Evolutionary conservation across 305 asterid genomes (phyloP).

Genomic region (Coffea humblotiana): DNA sequence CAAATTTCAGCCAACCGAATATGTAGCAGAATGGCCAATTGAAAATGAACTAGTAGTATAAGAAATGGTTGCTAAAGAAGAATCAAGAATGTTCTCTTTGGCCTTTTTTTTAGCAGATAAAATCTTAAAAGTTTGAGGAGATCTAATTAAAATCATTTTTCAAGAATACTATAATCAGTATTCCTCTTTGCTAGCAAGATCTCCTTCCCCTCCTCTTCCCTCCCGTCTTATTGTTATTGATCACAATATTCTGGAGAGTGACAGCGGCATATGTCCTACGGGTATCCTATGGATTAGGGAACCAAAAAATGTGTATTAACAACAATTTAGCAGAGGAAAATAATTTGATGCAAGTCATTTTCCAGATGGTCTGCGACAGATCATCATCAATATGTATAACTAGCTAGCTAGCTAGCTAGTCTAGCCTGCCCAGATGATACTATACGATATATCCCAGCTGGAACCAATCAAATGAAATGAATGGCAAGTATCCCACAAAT

Average conservation of each 20-base stretch:
- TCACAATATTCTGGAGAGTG: conserved; percentile 5
- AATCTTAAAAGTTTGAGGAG: conserved; percentile 21
- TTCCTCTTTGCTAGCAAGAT: neutral
- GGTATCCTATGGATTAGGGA: neutral
- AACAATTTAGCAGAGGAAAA: neutral
- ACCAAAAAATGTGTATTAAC: neutral
- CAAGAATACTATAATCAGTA: conserved; percentile 14
- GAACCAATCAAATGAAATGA: conserved; percentile 39
- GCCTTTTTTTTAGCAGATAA: conserved; percentile 16
- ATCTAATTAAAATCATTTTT: conserved; percentile 21
- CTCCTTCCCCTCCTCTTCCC: neutral
- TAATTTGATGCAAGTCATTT: conserved; percentile 28
- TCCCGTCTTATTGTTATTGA: neutral
- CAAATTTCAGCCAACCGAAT: conserved; percentile 26
- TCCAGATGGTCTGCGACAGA: conserved; percentile 39
- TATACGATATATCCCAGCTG: conserved; percentile 38
- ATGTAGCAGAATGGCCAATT: conserved; percentile 23
- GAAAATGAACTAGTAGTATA: too few species aligned
- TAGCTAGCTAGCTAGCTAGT: conserved; percentile 8
- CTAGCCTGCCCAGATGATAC: conserved; percentile 15
- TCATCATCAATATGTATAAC: conserved; percentile 21
- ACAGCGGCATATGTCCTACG: neutral
- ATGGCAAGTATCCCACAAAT: conserved; percentile 24
- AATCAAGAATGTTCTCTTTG: conserved; percentile 25
- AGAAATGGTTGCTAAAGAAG: conserved; percentile 17